Evolutionary conservation across 768 basidiomycete genomes (phyloP).

Genomic region (Hortiboletus flavorubellus): DNA sequence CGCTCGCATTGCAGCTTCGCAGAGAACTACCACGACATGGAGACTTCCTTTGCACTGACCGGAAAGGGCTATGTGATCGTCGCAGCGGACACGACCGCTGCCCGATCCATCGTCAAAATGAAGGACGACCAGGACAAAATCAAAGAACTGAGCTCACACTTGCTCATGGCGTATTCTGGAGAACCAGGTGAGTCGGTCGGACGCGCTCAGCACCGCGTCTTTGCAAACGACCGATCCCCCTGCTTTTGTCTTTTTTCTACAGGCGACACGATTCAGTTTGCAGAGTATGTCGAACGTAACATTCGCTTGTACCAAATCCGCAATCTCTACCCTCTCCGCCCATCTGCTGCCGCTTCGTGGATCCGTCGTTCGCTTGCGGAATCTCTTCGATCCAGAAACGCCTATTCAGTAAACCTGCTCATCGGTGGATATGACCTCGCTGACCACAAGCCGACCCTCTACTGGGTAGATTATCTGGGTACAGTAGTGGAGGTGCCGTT

Average conservation of each 20-base stretch:
- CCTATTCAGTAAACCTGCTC: constrained; percentile 90
- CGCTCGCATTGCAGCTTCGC: background rate
- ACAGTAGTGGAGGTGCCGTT: constrained; percentile 88
- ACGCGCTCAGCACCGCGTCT: constrained; percentile 1
- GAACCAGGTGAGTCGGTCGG: constrained; percentile 69
- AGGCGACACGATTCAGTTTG: constrained; percentile 97
- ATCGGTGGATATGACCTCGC: constrained; percentile 90
- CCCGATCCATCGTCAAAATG: constrained; percentile 96
- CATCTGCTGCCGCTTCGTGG: constrained; percentile 92
- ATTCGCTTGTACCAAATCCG: constrained; percentile 95
- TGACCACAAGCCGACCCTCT: constrained; percentile 67
- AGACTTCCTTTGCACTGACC: constrained; percentile 85
- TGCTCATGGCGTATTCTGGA: constrained; percentile 93
- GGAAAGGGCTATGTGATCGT: constrained; percentile 94
- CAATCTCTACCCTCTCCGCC: constrained; percentile 84
- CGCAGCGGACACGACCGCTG: constrained; percentile 86
- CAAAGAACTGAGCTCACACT: constrained; percentile 83
- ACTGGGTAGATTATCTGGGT: constrained; percentile 97
- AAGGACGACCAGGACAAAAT: constrained; percentile 97
- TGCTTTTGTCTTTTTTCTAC: background rate
- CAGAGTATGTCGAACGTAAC: constrained; percentile 95
- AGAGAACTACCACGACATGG: constrained; percentile 51
- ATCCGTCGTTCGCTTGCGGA: constrained; percentile 88
- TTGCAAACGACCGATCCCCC: background rate
- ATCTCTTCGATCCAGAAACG: constrained; percentile 80